Conservation (phyloP, 2,329 filamentous ascomycete species). For the Ceratocystis albifundus region DNA sequence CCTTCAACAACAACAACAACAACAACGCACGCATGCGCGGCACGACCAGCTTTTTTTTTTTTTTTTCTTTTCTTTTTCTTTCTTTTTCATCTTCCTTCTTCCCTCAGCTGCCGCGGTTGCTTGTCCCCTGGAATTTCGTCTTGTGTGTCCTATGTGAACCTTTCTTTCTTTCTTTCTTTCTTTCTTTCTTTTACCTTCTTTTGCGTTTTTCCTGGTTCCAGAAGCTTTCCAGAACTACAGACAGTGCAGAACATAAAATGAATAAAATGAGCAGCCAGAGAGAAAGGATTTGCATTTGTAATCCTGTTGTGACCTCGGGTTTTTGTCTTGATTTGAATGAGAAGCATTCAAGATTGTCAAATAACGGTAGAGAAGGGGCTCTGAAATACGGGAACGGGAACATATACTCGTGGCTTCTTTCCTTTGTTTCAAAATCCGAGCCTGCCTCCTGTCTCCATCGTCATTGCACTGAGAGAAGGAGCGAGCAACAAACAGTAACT, state of each 20-base stretch:
- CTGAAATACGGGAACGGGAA: not conserved
- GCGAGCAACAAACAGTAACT: not conserved
- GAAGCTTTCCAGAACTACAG: constrained; percentile 18
- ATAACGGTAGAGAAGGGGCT: not conserved
- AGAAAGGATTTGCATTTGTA: not conserved
- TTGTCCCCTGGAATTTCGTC: not conserved
- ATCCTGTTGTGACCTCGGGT: not conserved
- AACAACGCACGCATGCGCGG: not conserved
- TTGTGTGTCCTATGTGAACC: not conserved
- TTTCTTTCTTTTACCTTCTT: constrained; percentile 8
- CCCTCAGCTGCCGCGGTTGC: not conserved
- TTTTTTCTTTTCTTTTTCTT: not conserved
- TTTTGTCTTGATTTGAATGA: not conserved
- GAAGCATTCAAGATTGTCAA: no score
- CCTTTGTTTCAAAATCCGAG: constrained; percentile 10
- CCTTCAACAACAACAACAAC: no score
- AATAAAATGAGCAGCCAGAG: not conserved
- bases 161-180: no score
- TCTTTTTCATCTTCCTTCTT: not conserved
- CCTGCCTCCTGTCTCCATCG: not conserved
- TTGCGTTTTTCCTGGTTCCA: constrained; percentile 9
- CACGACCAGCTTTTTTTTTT: not conserved
- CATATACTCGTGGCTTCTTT: not conserved
- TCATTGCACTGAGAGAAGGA: not conserved
- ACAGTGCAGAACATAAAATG: not conserved